These are phyloP conservation scores for Lactarius hengduanensis DNA, from an alignment of 768 basidiomycete species.

Conservation along the genomic window DNA sequence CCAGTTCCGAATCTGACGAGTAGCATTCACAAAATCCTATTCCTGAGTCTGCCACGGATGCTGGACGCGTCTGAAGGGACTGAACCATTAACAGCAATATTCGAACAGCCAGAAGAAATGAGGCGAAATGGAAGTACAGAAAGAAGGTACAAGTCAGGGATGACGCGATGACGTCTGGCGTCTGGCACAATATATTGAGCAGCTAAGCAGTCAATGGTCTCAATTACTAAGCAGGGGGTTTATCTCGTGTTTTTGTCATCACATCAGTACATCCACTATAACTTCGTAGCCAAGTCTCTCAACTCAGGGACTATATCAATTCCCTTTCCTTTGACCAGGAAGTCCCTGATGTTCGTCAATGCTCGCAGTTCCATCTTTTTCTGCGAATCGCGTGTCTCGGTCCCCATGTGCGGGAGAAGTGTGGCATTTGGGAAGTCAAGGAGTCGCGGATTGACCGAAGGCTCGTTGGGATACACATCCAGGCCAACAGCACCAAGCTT, in stretches of 20 bases:
- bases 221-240: neutral
- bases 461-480: slow-evolving; percentile 87
- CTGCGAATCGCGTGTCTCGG: slow-evolving; percentile 79
- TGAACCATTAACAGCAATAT: slow-evolving; percentile 15
- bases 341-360: slow-evolving; percentile 72
- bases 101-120: neutral
- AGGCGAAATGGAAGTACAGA: too few species aligned
- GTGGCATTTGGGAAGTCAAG: slow-evolving; percentile 81
- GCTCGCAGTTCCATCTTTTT: slow-evolving; percentile 84
- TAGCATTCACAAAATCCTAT: slow-evolving; percentile 7
- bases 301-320: slow-evolving; percentile 66
- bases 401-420: slow-evolving; percentile 91
- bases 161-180: neutral
- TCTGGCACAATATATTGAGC: neutral
- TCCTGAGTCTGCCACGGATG: slow-evolving; percentile 23
- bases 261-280: too few species aligned
- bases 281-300: slow-evolving; percentile 25
- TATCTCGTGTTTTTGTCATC: too few species aligned
- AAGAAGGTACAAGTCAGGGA: neutral
- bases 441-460: slow-evolving; percentile 72
- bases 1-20: slow-evolving; percentile 17
- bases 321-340: slow-evolving; percentile 59
- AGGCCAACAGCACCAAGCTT: slow-evolving; percentile 80
- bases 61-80: slow-evolving; percentile 19
- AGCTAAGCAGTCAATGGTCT: neutral